Evolutionary conservation across 1,139 yeast genomes (phyloP), one percentile per base, ranked within the genome.

Genomic region (Candida tetrigidarum): DNA sequence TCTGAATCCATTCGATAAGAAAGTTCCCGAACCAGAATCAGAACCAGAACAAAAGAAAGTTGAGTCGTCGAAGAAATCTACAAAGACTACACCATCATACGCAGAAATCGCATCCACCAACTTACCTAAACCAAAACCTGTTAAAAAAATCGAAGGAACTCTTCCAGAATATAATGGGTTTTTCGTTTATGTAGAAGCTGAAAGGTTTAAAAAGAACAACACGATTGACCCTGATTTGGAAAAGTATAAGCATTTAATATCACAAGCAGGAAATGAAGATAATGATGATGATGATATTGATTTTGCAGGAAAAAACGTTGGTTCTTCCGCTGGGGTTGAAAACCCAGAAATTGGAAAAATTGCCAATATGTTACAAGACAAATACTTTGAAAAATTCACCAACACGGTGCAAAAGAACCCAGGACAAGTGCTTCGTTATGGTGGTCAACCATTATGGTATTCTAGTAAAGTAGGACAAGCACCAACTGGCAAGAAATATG

Each of bases 401-500:
- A 83, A 80, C 42, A 72, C 82, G 3, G 86, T 88, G 9, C 84
- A 84, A 12, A 86, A 86, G 58, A 93, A 93, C 59, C 93, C 97
- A 4, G 75, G 78, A 1, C 99, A 93, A 64, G 88, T 93, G 2
- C 73, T 93, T 37, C 77, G 99, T 46, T 92, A 92, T 63, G 83
- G 83, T 20, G 96, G 95, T 1, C 67, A 69, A 38, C 97, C 97
- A 5, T 67, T 92, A 28, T 66, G 87, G 20, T 91, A 87, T 63
- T 79, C 86, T 29, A 81, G 87, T 1, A 76, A 75, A 44, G 91
- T 84, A 49, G 74, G 69, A 2, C 68, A 81, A 3, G 77, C 78
- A 5, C 36, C 36, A 18, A 9, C 36, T 10, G 36, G 23, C 12
- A 32, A 19, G 14, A 78, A 77, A 18, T 87, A 90, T 56, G 99